Evolutionary conservation across 2,329 filamentous ascomycete genomes (phyloP), one percentile per base, ranked within the genome.

Genomic region (Myotisia sp.): DNA sequence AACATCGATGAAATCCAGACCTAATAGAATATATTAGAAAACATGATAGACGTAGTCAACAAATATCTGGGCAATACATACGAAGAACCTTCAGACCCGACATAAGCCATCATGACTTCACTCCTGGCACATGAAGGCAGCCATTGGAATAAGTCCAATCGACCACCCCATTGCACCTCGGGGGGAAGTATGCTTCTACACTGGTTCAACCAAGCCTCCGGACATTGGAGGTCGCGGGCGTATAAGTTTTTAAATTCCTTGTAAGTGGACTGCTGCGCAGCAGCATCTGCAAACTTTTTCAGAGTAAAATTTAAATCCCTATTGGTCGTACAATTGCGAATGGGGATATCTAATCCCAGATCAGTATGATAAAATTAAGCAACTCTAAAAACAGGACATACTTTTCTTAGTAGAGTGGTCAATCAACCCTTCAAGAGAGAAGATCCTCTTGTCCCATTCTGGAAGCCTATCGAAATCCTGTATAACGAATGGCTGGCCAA

Each of bases 71-170:
- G 5, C 5, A 20, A n/a, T 9, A 41, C 47, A 8, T 37, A 50
- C 47, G 47, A 48, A 19, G 49, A 52, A 22, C 47, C 51, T 37
- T 50, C 46, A 27, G 51, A 53, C 3, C 54, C 54, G 21, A 55
- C 47, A 42, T 56, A 55, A 17, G 50, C 53, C 54, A 56, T 55
- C 45, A 56, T 48, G 16, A 56, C 54, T 34, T 56, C 54, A 33
- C 53, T 53, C 5, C 48, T 35, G 6, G 49, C 50, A 29, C 51
- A 53, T 16, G 47, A 47, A 13, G 54, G 53, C 12, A 56, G 40
- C 43, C 47, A 52, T 34, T 52, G 51, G 37, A 56, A 56, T 12
- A 55, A 39, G 32, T 56, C 52, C 28, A 55, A 41, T 8, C 49
- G 44, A 8, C 53, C 53, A 24, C 52, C 44, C 44, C 50, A 52